Base-by-base conservation (phyloP, 176 grass and related monocot genomes). In the Oryza meyeriana region DNA sequence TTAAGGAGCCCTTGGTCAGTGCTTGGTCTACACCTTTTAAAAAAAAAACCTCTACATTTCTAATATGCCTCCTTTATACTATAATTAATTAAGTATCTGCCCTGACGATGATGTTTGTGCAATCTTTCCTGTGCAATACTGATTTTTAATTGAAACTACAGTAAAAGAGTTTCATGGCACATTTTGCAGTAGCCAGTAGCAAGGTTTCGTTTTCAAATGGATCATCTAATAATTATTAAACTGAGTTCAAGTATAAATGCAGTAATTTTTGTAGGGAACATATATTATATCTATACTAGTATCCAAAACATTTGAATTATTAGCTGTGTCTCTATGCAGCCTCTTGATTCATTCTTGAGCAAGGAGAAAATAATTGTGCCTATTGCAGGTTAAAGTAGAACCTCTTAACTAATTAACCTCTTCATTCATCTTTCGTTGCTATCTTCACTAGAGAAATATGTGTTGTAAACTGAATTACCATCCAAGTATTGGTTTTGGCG, bases 1-100 rank as follows among this genome's bases (percentile, higher is more conserved):
- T 93, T 86, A 87, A 70, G 42, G 86, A 98, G 29, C 90, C 87
- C 68, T 74, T 88, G 92, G 92, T 98, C 83, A 92, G 80, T 79
- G n/a, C 59, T 50, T 79, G 22, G 67, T 39, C 50, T 83, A 52
- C 16, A 4, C 22, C 18, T 52, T 52, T 52, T 52, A 22, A 20
- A 22, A 52, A 22, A 52, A 42, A 12, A 5, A 2, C 8, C 7
- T 8, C 8, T 61, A 28, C 9, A 57, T 55, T 78, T 76, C 61
- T 72, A 36, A 24, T 36, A 72, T 66, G 34, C 1, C 14, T 66
- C 41, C 42, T 42, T 83, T 66, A 29, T 35, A 62, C 45, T 66
- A 72, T 66, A 18, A 67, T 71, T 66, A 61, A 32, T 57, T 13
- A 58, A 79, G 5, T 32, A 59, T 22, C 8, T 32, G 27, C 59